Evolutionary conservation across 2,329 filamentous ascomycete species (phyloP).

Genomic region (Fusarium foetens): DNA sequence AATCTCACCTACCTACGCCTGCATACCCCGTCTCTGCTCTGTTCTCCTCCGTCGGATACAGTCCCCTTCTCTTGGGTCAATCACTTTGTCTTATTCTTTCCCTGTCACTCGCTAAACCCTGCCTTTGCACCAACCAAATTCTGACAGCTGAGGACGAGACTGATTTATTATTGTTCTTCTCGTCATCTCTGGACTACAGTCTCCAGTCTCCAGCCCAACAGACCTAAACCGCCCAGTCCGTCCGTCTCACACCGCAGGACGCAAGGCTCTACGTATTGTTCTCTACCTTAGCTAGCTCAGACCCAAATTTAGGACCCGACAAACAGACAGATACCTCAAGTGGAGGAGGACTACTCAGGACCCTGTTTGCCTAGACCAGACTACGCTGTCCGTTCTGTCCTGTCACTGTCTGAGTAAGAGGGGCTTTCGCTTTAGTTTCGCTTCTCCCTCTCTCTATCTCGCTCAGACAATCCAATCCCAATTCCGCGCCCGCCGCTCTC

Average conservation of each 20-base stretch:
- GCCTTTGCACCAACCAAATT: slow-evolving; percentile 19
- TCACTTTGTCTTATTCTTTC: slow-evolving; percentile 11
- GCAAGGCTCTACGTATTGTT: slow-evolving; percentile 3
- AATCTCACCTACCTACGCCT: slow-evolving; percentile 15
- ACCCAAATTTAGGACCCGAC: not conserved
- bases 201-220: not conserved
- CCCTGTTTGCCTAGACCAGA: slow-evolving; percentile 4
- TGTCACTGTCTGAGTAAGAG: slow-evolving; percentile 28
- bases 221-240: not conserved
- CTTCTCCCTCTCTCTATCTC: slow-evolving; percentile 1
- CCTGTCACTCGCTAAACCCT: slow-evolving; percentile 33
- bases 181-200: not conserved
- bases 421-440: slow-evolving; percentile 17
- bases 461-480: slow-evolving; percentile 30
- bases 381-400: not conserved
- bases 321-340: not conserved
- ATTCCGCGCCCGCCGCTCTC: slow-evolving; percentile 38
- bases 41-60: not conserved
- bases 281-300: not conserved
- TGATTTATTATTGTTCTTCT: not conserved
- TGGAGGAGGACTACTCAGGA: slow-evolving; percentile 13
- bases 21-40: not conserved
- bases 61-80: not conserved
- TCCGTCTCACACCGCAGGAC: slow-evolving; percentile 4
- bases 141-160: not conserved